Conservation (phyloP, 2,329 filamentous ascomycete species). For the Trichothecium roseum region DNA sequence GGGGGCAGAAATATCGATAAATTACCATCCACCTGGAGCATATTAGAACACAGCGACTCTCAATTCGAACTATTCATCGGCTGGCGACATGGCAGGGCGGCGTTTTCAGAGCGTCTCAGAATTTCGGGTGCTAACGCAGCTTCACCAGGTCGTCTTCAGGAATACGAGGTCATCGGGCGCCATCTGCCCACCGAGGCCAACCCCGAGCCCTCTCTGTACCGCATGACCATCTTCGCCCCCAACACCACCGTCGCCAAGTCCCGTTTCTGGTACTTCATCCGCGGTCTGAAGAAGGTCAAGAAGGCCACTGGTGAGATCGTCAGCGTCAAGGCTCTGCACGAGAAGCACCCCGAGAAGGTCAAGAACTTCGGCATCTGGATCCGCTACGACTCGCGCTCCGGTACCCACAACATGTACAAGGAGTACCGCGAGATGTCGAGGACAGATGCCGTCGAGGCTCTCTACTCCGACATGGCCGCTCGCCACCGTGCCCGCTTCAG, state of each 20-base stretch:
- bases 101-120: background rate
- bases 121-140: background rate
- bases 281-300: slow-evolving; percentile 99
- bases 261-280: slow-evolving; percentile 99
- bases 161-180: slow-evolving; percentile 99
- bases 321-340: slow-evolving; percentile 88
- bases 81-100: too few species aligned
- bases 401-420: slow-evolving; percentile 99
- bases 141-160: slow-evolving; percentile 88
- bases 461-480: slow-evolving; percentile 99
- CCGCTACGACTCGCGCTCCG: slow-evolving; percentile 98
- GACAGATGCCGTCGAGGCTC: slow-evolving; percentile 86
- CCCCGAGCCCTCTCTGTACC: slow-evolving; percentile 96
- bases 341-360: slow-evolving; percentile 99
- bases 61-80: too few species aligned
- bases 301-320: slow-evolving; percentile 99
- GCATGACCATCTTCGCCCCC: slow-evolving; percentile 99
- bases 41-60: too few species aligned
- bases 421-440: slow-evolving; percentile 99
- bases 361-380: slow-evolving; percentile 99
- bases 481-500: slow-evolving; percentile 94
- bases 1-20: too few species aligned
- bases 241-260: slow-evolving; percentile 99
- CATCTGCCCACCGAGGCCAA: slow-evolving; percentile 96
- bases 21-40: too few species aligned